Conservation (phyloP, 1,284 basidiomycete species). For the Xerocomus amazonicus region DNA sequence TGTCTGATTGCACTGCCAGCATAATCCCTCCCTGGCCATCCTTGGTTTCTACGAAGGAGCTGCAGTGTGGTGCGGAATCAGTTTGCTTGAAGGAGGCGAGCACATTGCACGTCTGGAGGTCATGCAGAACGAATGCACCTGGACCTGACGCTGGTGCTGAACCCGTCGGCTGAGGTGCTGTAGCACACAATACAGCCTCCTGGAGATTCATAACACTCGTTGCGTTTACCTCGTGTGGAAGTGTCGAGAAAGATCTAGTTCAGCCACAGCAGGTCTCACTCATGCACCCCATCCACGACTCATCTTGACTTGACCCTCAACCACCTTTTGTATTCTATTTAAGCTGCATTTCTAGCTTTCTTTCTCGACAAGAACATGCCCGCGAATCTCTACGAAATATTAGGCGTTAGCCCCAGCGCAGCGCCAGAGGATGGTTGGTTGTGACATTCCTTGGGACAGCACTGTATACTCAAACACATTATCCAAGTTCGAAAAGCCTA, state of each 20-base stretch:
- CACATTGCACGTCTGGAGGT: slow-evolving; percentile 64
- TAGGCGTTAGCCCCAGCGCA: slow-evolving; percentile 39
- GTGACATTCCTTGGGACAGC: not conserved
- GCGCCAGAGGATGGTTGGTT: slow-evolving; percentile 43
- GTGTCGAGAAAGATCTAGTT: slow-evolving; percentile 4
- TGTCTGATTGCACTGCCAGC: slow-evolving; percentile 74
- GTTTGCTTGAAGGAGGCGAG: slow-evolving; percentile 78
- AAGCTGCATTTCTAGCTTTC: not conserved
- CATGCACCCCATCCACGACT: not conserved
- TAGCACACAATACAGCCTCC: slow-evolving; percentile 62
- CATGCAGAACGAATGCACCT: slow-evolving; percentile 65
- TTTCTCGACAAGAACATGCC: slow-evolving; percentile 39
- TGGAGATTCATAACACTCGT: slow-evolving; percentile 52
- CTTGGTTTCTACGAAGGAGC: slow-evolving; percentile 57
- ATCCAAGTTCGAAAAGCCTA: slow-evolving; percentile 48
- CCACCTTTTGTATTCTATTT: too few species aligned
- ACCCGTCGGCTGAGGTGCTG: slow-evolving; percentile 36
- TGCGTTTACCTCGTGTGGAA: slow-evolving; percentile 5
- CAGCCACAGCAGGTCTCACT: slow-evolving; percentile 18
- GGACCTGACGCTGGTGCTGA: slow-evolving; percentile 38
- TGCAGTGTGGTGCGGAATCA: slow-evolving; percentile 54
- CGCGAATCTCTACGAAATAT: slow-evolving; percentile 53
- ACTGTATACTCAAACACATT: slow-evolving; percentile 1
- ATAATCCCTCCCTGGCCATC: slow-evolving; percentile 73
- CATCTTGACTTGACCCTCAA: not conserved